These are phyloP conservation scores for Yarrowia sp. DNA, from an alignment of 805 yeast genomes.

Conservation along the genomic window DNA sequence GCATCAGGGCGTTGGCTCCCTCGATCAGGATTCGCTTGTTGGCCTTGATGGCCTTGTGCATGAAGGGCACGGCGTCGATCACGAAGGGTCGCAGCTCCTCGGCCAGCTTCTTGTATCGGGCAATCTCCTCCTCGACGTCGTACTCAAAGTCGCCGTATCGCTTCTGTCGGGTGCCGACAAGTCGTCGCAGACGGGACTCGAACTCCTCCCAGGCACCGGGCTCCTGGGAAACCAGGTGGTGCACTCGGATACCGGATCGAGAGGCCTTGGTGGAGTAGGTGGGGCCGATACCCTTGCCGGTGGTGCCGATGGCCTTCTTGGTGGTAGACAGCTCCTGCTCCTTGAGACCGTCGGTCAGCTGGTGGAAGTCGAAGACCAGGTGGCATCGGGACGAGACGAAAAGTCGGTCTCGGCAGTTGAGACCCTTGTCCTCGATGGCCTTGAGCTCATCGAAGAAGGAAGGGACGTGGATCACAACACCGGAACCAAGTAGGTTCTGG, in stretches of 20 bases:
- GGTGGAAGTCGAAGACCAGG: slow-evolving; percentile 96
- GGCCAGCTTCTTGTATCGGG: slow-evolving; percentile 69
- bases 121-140: slow-evolving; percentile 77
- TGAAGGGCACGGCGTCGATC: slow-evolving; percentile 80
- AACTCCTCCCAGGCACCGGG: slow-evolving; percentile 94
- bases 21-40: slow-evolving; percentile 89
- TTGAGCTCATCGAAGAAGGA: slow-evolving; percentile 86
- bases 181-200: slow-evolving; percentile 68
- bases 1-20: slow-evolving; percentile 98
- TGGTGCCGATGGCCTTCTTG: slow-evolving; percentile 91
- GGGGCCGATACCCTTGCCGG: slow-evolving; percentile 99
- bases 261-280: slow-evolving; percentile 96
- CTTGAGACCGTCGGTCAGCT: slow-evolving; percentile 90
- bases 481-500: slow-evolving; percentile 85
- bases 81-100: slow-evolving; percentile 83
- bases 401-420: slow-evolving; percentile 66
- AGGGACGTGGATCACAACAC: slow-evolving; percentile 94
- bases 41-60: slow-evolving; percentile 66
- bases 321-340: slow-evolving; percentile 81
- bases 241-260: slow-evolving; percentile 94
- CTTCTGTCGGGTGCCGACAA: slow-evolving; percentile 75
- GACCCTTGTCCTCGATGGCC: slow-evolving; percentile 77
- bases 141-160: slow-evolving; percentile 93
- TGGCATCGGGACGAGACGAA: slow-evolving; percentile 93
- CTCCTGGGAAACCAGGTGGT: slow-evolving; percentile 86